Evolutionary conservation across 2,329 filamentous ascomycete genomes (phyloP), one percentile per base, ranked within the genome.

Genomic region (Ilyonectria sp.): DNA sequence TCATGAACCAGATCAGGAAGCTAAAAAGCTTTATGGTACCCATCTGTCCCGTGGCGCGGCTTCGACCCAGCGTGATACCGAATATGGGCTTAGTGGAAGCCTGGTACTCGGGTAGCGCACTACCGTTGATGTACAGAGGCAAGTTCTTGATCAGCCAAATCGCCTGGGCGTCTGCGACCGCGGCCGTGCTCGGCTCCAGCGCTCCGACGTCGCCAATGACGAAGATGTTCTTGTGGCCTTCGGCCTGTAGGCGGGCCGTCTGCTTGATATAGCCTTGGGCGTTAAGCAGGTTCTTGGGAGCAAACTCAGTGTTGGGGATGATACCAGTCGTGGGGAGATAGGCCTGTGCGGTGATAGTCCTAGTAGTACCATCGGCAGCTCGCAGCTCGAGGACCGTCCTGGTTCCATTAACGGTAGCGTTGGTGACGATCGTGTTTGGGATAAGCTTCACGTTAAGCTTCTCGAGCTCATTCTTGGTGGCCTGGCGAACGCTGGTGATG

Each of bases 121-220:
- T 10, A 11, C 47, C 47, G 10, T 10, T 7, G 3, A 35, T 31
- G 29, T 23, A 23, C 23, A 23, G 23, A 23, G 23, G 23, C 23
- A 19, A 31, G 11, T 40, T 26, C 58, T 46, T 53, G 35, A 29
- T 29, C 46, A 43, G 52, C 58, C 7, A 21, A 47, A 53, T 60
- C 26, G 6, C 44, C 44, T 60, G 19, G 47, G 8, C 8, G 46
- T 60, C 47, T 53, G 47, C 90, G 89, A 86, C 88, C 1, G 82
- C 23, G 4, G 80, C 23, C 92, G 23, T 23, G 23, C 23, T 23
- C 23, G 23, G 23, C 23, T 23, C 23, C 23, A 23, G 23, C 23
- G 23, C 23, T 23, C 23, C 23, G 23, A 92, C 6, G 87, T 94
- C 15, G 92, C 60, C 60, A 6, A 63, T 8, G 53, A 37, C 31